Base-by-base conservation (phyloP, 139 green algal genomes). In the Auxenochlorella pyrenoidosa region DNA sequence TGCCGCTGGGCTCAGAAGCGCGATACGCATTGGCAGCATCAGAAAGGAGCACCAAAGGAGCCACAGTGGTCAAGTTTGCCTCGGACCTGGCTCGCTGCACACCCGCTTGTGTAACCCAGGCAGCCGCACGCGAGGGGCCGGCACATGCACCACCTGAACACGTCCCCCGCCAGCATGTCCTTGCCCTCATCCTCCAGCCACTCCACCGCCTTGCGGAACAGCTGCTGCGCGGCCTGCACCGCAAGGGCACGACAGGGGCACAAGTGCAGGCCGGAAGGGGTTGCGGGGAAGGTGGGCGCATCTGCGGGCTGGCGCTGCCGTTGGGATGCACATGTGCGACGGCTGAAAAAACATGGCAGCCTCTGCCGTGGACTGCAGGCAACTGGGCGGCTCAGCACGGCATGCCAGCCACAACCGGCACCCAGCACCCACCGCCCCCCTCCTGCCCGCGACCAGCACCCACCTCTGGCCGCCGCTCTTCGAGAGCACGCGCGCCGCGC, bases 151-250 rank as follows among this genome's bases (percentile, higher is more conserved):
- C 79, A 87, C 84, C 87, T 88, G 87, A 90, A 96, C 24, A 93
- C 70, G 47, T 96, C 94, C 2, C 75, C 71, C 3, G 90, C 80
- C 60, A 92, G 84, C 22, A 75, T 87, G 40, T 94, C 93, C 82
- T 93, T 93, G 22, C 91, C 93, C 1, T 92, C 88, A 34, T 85
- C 87, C 86, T 96, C 94, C 75, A 94, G 63, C 75, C 83, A 86
- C 70, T 92, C 80, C 10, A 94, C 80, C 19, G 92, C 92, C 24
- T 91, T 79, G 26, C 51, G 47, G 75, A 92, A 93, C 86, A 94
- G 58, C 70, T 72, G 44, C 3, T 59, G 41, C 5, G 80, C 32
- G 0, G 34, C 43, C 80, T 85, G 80, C 59, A 59, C 54, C 13
- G 54, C 54, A 6, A 12, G 47, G 47, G 12, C 47, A 12, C 6